phyloP scores from a whole-genome alignment of 345 rosid species.

The Dovyalis caffra region DNA sequence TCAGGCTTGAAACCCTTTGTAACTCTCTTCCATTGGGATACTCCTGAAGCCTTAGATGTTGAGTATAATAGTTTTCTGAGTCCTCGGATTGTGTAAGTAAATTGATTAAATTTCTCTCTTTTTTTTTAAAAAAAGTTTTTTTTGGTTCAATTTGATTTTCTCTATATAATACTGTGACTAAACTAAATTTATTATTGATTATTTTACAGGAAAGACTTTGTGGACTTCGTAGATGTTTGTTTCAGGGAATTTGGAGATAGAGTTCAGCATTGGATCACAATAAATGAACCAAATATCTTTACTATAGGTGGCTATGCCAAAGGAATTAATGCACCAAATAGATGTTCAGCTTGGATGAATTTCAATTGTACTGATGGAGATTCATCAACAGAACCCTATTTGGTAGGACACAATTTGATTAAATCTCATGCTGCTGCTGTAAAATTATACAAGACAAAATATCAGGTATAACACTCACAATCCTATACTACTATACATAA shows the following conservation, averaged over 20 bases:
- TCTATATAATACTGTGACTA: background rate
- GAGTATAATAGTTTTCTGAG: slow-evolving; percentile 18
- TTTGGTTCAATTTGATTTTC: background rate
- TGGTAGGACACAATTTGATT: slow-evolving; percentile 27
- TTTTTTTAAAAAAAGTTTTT: too few relatives aligned
- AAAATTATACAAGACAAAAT: slow-evolving; percentile 26
- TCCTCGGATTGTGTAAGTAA: slow-evolving; percentile 12
- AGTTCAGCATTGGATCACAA: slow-evolving; percentile 37
- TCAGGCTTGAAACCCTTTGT: slow-evolving; percentile 14
- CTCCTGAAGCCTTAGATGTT: slow-evolving; percentile 15
- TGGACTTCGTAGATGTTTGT: slow-evolving; percentile 44
- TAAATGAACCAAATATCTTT: slow-evolving; percentile 27
- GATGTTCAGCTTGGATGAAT: slow-evolving; percentile 22
- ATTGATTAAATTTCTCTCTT: background rate
- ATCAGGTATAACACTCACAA: slow-evolving; percentile 21
- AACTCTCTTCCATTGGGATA: slow-evolving; percentile 11
- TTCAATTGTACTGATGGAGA: slow-evolving; percentile 19
- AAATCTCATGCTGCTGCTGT: slow-evolving; percentile 36
- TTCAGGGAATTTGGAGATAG: slow-evolving; percentile 43
- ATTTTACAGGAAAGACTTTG: slow-evolving; percentile 36
- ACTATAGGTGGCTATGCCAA: slow-evolving; percentile 4
- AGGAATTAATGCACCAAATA: slow-evolving; percentile 26
- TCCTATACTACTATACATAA: too few relatives aligned
- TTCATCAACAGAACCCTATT: slow-evolving; percentile 35
- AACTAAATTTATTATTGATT: too few relatives aligned